Evolutionary conservation across 225 moss, liverwort and hornwort genomes (phyloP).

Genomic region (Marchantia polymorpha): DNA sequence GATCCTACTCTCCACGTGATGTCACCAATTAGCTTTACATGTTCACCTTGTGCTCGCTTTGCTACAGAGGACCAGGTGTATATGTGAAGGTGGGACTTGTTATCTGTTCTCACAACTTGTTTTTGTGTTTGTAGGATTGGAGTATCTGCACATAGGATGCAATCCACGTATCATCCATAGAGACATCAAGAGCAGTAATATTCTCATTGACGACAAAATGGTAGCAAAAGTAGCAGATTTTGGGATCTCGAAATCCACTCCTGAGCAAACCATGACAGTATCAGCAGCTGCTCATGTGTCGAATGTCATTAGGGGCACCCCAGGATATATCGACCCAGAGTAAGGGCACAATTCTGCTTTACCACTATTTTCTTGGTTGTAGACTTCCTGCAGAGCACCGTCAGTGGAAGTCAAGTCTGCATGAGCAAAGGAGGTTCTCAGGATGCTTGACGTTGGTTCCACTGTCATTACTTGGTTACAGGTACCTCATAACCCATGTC

Average conservation of each 20-base stretch:
- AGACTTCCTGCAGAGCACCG: background rate
- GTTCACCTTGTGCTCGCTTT: background rate
- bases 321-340: constrained; percentile 35
- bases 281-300: background rate
- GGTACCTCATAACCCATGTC: background rate
- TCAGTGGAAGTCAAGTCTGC: background rate
- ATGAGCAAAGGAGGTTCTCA: too few species aligned
- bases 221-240: constrained; percentile 28
- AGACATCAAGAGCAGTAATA: constrained; percentile 27
- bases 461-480: background rate
- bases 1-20: background rate
- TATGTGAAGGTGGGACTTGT: too few species aligned
- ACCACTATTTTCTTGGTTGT: background rate
- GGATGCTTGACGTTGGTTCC: too few species aligned
- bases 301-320: constrained; percentile 24
- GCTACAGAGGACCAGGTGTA: background rate
- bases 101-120: background rate
- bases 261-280: background rate
- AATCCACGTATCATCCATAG: constrained; percentile 23
- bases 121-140: constrained; percentile 12
- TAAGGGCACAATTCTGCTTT: background rate
- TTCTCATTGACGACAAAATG: constrained; percentile 21
- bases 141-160: constrained; percentile 29
- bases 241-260: constrained; percentile 22
- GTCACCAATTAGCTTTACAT: background rate